Percentiles rank a stretch among this genome's conserved stretches.
phyloP scores from a whole-genome alignment of 2,329 filamentous ascomycete species.

The Dichotomopilus funicola region DNA sequence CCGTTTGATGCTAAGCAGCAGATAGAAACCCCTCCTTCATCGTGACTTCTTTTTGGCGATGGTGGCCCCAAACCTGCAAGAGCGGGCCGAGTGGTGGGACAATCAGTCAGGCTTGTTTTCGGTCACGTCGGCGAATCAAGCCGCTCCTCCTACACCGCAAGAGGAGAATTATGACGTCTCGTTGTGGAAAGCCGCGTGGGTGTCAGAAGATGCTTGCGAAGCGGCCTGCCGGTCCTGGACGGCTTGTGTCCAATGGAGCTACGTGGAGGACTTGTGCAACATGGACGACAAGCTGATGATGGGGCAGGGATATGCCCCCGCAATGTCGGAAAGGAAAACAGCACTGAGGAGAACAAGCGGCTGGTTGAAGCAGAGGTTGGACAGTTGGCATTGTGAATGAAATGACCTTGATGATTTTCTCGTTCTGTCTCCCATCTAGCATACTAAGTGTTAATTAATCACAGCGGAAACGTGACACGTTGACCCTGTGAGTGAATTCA shows the following conservation, averaged over 20 bases:
- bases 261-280: constrained; percentile 13
- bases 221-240: constrained; percentile 9
- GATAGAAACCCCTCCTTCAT: constrained; percentile 5
- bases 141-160: constrained; percentile 5
- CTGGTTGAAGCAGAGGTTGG: constrained; percentile 10
- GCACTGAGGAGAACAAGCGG: constrained; percentile 14
- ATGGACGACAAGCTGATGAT: constrained; percentile 16
- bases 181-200: constrained; percentile 12
- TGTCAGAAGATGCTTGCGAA: constrained; percentile 10
- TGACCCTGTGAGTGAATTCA: too few species aligned
- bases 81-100: constrained; percentile 14
- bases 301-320: constrained; percentile 14
- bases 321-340: constrained; percentile 13
- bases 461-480: too few species aligned
- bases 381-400: constrained; percentile 8
- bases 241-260: constrained; percentile 14
- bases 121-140: constrained; percentile 12
- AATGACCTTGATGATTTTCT: background rate
- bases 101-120: constrained; percentile 8
- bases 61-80: constrained; percentile 3
- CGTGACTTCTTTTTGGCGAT: constrained; percentile 10
- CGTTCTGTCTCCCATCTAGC: background rate
- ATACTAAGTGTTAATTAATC: too few species aligned
- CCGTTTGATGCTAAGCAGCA: background rate
- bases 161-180: background rate